A percentile compares a stretch with the other conserved stretches of the same genome.
phyloP scores from a whole-genome alignment of 225 moss, liverwort and hornwort genomes.

The Pseudoscleropodium purum region DNA sequence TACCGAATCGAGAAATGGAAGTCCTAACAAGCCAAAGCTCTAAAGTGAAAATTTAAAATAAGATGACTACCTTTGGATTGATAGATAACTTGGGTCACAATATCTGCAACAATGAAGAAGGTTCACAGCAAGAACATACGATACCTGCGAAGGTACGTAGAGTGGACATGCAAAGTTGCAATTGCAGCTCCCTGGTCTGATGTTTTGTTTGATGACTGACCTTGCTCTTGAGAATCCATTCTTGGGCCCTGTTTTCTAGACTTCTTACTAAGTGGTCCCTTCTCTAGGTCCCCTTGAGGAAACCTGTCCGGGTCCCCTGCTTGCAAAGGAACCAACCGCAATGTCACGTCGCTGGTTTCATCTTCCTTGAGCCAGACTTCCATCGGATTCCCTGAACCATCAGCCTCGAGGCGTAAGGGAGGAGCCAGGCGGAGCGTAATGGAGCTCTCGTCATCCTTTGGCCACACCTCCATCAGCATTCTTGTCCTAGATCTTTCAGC shows the following conservation, averaged over 20 bases:
- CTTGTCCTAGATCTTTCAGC: constrained; percentile 30
- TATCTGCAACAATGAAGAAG: neutral
- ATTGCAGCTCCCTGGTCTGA: constrained; percentile 22
- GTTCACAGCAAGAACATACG: neutral
- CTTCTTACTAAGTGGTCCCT: constrained; percentile 22
- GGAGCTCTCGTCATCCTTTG: constrained; percentile 52
- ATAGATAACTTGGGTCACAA: neutral
- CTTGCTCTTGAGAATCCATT: constrained; percentile 39
- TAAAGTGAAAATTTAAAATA: neutral
- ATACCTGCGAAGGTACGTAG: constrained; percentile 34
- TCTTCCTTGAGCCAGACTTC: constrained; percentile 48
- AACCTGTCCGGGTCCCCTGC: constrained; percentile 23
- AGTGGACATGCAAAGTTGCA: constrained; percentile 40
- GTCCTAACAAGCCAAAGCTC: neutral
- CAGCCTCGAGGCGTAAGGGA: constrained; percentile 36
- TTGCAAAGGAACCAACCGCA: constrained; percentile 37
- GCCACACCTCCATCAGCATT: constrained; percentile 46
- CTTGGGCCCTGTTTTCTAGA: constrained; percentile 31
- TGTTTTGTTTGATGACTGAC: constrained; percentile 32
- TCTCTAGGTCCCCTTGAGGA: constrained; percentile 15
- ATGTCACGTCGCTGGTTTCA: constrained; percentile 29
- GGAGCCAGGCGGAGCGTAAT: constrained; percentile 42
- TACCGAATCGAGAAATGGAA: neutral
- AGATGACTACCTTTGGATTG: neutral
- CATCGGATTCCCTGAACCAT: constrained; percentile 30